Evolutionary conservation across 2,329 filamentous ascomycete species (phyloP).

Genomic region (Fusarium sarcochroum): DNA sequence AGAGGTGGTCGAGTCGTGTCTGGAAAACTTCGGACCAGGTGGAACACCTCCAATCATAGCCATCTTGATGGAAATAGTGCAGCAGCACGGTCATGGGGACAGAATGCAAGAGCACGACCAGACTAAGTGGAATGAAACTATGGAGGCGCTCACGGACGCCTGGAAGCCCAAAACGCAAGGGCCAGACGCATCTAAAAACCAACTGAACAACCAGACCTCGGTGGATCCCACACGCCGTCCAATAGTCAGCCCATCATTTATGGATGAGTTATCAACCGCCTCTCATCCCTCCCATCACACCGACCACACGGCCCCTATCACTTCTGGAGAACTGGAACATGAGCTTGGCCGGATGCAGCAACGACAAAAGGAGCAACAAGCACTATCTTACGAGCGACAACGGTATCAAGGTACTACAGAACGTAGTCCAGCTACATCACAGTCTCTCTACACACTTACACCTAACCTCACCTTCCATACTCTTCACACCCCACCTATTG

Average conservation of each 20-base stretch:
- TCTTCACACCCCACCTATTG: conserved; percentile 42
- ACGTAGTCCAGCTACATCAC: conserved; percentile 40
- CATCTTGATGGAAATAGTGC: conserved; percentile 54
- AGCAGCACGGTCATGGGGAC: conserved; percentile 48
- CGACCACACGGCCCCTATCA: conserved; percentile 40
- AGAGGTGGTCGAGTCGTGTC: conserved; percentile 54
- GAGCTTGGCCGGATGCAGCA: conserved; percentile 45
- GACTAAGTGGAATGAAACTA: conserved; percentile 50
- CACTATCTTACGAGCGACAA: conserved; percentile 43
- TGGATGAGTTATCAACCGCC: conserved; percentile 50
- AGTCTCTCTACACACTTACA: conserved; percentile 44
- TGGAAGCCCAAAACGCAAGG: conserved; percentile 44
- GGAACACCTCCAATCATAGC: conserved; percentile 55
- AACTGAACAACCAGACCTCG: conserved; percentile 30
- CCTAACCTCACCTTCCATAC: conserved; percentile 46
- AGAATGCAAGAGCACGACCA: conserved; percentile 54
- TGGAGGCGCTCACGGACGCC: conserved; percentile 47
- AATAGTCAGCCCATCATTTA: conserved; percentile 37
- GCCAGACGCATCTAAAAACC: conserved; percentile 39
- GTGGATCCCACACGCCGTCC: conserved; percentile 38
- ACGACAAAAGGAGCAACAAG: conserved; percentile 39
- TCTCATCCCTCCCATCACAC: conserved; percentile 46
- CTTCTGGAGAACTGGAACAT: conserved; percentile 41
- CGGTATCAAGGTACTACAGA: conserved; percentile 38
- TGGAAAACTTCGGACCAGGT: conserved; percentile 51